phyloP scores from a whole-genome alignment of 345 rosid species.

The Noccaea caerulescens region DNA sequence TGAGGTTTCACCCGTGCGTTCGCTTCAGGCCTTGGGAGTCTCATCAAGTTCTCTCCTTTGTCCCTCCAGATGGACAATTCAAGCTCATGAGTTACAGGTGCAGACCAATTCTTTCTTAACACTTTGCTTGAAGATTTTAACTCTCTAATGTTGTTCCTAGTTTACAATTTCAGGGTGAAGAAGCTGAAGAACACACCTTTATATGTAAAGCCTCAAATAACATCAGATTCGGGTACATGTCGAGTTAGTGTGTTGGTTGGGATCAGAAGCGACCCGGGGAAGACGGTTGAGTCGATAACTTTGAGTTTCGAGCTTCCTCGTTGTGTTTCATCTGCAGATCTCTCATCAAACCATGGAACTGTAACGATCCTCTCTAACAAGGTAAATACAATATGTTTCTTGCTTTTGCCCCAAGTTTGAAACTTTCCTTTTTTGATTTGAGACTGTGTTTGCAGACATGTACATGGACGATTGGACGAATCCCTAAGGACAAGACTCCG shows the following conservation, averaged over 20 bases:
- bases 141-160: background rate
- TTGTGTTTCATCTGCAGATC: constrained; percentile 75
- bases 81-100: constrained; percentile 99
- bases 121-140: background rate
- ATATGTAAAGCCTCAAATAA: constrained; percentile 89
- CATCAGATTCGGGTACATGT: constrained; percentile 74
- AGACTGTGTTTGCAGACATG: constrained; percentile 60
- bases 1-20: constrained; percentile 89
- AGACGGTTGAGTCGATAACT: constrained; percentile 72
- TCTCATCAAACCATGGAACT: constrained; percentile 88
- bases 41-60: constrained; percentile 87
- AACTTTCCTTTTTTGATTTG: background rate
- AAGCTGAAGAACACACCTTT: constrained; percentile 82
- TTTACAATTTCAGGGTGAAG: constrained; percentile 60
- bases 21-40: constrained; percentile 98
- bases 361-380: constrained; percentile 76
- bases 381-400: constrained; percentile 45
- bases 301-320: constrained; percentile 82
- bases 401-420: background rate
- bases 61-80: constrained; percentile 97
- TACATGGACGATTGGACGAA: constrained; percentile 83
- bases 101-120: background rate
- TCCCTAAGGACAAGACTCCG: constrained; percentile 85
- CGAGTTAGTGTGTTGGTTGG: constrained; percentile 81
- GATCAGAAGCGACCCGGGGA: constrained; percentile 80